Conservation (phyloP, 345 rosid genomes). For the Lepidium aucheri region DNA sequence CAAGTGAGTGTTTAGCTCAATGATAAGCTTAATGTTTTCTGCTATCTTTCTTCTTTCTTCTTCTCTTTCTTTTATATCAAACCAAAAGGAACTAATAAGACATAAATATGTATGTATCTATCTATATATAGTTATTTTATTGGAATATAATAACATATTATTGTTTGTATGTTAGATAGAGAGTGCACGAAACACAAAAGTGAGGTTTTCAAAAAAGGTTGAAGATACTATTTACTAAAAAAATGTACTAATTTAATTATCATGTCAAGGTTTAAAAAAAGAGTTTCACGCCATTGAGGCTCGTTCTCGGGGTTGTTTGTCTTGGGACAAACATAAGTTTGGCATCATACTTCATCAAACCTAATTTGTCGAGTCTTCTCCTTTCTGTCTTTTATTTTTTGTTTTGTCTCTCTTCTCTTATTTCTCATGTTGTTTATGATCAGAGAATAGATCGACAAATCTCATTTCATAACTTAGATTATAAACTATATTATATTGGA, state of each 20-base stretch:
- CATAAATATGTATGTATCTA: neutral
- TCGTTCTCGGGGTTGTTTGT: conserved; percentile 28
- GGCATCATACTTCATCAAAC: conserved; percentile 28
- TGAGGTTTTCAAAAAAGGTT: conserved; percentile 44
- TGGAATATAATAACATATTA: neutral
- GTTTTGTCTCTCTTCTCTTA: neutral
- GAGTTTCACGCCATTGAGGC: conserved; percentile 31
- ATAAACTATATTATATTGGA: too few species aligned
- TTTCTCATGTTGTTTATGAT: neutral
- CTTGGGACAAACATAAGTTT: conserved; percentile 24
- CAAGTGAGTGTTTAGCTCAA: neutral
- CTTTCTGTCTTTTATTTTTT: conserved; percentile 17
- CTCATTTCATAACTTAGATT: too few species aligned
- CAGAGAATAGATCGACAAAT: too few species aligned
- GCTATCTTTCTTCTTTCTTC: conserved; percentile 9
- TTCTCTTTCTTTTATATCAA: conserved; percentile 18
- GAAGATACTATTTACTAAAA: conserved; percentile 7
- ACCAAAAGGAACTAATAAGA: neutral
- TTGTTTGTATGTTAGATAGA: neutral
- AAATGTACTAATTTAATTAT: neutral
- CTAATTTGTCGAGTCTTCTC: conserved; percentile 16
- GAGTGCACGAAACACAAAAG: conserved; percentile 53
- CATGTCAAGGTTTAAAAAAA: conserved; percentile 13
- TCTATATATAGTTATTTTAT: neutral
- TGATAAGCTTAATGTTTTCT: neutral